Base-by-base conservation (phyloP, 768 basidiomycete genomes). In the Naganishia vishniacii region DNA sequence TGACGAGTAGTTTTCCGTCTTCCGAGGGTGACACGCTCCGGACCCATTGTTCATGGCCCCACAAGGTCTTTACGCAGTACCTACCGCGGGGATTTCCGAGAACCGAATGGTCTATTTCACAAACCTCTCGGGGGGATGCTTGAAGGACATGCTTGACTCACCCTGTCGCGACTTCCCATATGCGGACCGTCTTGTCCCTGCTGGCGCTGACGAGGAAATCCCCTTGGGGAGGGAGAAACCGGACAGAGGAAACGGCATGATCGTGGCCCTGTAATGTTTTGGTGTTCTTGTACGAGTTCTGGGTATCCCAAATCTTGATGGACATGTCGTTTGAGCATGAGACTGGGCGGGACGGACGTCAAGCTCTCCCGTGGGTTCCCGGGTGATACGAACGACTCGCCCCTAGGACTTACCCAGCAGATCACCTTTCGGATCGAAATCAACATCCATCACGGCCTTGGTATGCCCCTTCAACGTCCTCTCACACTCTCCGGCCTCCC, bases 401-500 rank as follows among this genome's bases (percentile, higher is more conserved):
- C n/a, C n/a, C n/a, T n/a, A n/a, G n/a, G 25, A 65, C 79, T 72
- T 72, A 90, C 91, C 90, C 68, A 92, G 80, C 28, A 88, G 76
- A 69, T 84, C 85, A 34, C 91, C 91, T 79, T 88, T 90, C 65
- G 85, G 84, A 77, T 93, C 89, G 73, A 87, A 94, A 75, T 91
- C 88, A 61, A 88, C 84, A 78, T 92, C 91, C 74, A 84, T 84
- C 29, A 93, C 86, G 20, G 86, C 84, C 74, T 88, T 89, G 34
- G 91, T 93, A 79, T 94, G 91, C 7, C 91, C 89, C 77, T 92
- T 93, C 64, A 93, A 77, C 11, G 91, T 93, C 68, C 89, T 80
- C 77, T 94, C 91, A 75, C 91, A 88, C 70, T 93, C 91, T 44
- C 91, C 91, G 31, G 88, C 87, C 75, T 94, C 91, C 91, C 91